phyloP scores from a whole-genome alignment of 768 basidiomycete species.

The Rhizopogon rudus region DNA sequence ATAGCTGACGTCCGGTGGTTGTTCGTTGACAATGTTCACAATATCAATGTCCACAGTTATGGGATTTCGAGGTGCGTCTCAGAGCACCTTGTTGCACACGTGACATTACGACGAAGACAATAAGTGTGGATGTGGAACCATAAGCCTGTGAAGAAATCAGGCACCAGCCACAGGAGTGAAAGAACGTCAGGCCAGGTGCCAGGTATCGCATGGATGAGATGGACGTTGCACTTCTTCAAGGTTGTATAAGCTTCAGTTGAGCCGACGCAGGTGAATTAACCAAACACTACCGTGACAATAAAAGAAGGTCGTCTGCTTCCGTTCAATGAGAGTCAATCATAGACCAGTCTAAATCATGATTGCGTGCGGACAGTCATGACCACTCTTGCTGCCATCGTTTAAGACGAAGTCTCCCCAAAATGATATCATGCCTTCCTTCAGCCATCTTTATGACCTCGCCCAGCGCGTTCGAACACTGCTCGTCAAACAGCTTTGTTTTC shows the following conservation, averaged over 20 bases:
- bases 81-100: too few relatives aligned
- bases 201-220: background rate
- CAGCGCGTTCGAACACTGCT: slow-evolving; percentile 41
- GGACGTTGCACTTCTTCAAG: background rate
- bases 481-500: slow-evolving; percentile 26
- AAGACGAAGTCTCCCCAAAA: slow-evolving; percentile 42
- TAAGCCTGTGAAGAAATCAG: slow-evolving; percentile 18
- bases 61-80: background rate
- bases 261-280: background rate
- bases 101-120: background rate
- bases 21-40: slow-evolving; percentile 4
- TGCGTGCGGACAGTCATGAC: background rate
- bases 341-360: background rate
- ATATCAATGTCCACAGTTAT: slow-evolving; percentile 16
- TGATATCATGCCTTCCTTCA: slow-evolving; percentile 49
- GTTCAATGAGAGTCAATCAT: background rate
- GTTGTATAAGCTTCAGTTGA: background rate
- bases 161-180: background rate
- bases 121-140: background rate
- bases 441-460: slow-evolving; percentile 55
- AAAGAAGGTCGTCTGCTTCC: background rate
- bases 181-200: background rate
- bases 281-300: background rate
- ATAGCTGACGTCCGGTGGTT: too few relatives aligned
- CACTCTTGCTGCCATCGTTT: slow-evolving; percentile 19